These are phyloP conservation scores for Telopea speciosissima DNA, from an alignment of 177 flowering plant genomes.

Conservation along the genomic window DNA sequence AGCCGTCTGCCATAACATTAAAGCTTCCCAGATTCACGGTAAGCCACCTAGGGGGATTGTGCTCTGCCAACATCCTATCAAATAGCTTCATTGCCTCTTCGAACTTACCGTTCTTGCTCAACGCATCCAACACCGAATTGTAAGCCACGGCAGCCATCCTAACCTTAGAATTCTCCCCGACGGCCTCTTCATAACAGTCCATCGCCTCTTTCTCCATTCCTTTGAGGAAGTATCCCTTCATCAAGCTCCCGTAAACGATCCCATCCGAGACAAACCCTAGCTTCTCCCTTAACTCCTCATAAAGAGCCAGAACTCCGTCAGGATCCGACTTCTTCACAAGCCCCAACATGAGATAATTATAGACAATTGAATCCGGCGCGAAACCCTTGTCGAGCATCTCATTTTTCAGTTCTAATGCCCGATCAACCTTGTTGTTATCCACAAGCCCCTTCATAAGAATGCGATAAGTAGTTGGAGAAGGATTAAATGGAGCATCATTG, in stretches of 20 bases:
- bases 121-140: conserved; percentile 70
- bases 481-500: conserved; percentile 74
- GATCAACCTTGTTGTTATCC: conserved; percentile 48
- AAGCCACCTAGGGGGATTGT: conserved; percentile 57
- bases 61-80: conserved; percentile 54
- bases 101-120: conserved; percentile 71
- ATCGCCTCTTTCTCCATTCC: conserved; percentile 86
- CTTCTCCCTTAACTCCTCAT: conserved; percentile 76
- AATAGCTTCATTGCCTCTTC: conserved; percentile 68
- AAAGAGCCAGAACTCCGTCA: conserved; percentile 57
- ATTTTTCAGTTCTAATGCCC: conserved; percentile 55
- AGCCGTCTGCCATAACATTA: conserved; percentile 80
- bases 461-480: conserved; percentile 68
- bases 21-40: conserved; percentile 77
- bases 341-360: conserved; percentile 64
- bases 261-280: conserved; percentile 53
- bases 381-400: conserved; percentile 71
- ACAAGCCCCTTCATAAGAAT: conserved; percentile 72
- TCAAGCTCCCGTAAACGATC: conserved; percentile 67
- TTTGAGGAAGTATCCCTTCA: conserved; percentile 70
- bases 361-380: conserved; percentile 53
- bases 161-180: conserved; percentile 38
- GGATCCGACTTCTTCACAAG: conserved; percentile 38
- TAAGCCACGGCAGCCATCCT: conserved; percentile 67
- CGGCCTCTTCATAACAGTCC: conserved; percentile 50